Evolutionary conservation across 129 eudicot genomes (phyloP), one percentile per base, ranked within the genome.

Genomic region (Saposhnikovia divaricata): DNA sequence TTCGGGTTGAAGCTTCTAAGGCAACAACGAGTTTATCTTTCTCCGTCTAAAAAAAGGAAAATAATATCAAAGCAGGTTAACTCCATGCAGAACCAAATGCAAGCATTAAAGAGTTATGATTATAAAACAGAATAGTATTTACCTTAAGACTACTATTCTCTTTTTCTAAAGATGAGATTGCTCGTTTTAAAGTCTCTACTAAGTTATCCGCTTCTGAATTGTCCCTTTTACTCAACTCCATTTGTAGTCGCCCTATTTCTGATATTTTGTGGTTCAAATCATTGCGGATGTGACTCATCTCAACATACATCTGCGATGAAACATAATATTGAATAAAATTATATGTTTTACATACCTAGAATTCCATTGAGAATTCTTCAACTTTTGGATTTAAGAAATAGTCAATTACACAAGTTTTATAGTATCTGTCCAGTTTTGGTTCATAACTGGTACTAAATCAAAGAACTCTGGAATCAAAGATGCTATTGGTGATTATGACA

Each of bases 81-180:
- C 51, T 51, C 57, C 78, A 74, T 61, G 43, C 27, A 77, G 18
- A 47, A 34, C n/a, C 37, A 43, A 44, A 78, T 38, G 38, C 74
- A 68, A 80, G 25, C 51, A 66, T 28, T 45, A 38, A 74, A 34
- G 38, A 27, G 34, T 69, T 61, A 44, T 39, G 13, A 45, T 8
- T 37, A 19, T 15, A 79, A 74, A 59, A 12, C 0, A 25, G 28
- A 80, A 74, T 80, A 25, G 48, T 6, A 48, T 48, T 44, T 78
- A 95, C 99, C 99, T 92, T 89, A 55, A 92, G 88, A 69, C 84
- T 78, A 43, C 57, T 71, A 57, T 90, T 92, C 79, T 92, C 97
- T 80, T 90, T 83, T 82, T 95, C 91, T 80, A 95, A 78, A 39
- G 84, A 53, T 81, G 93, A 75, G 75, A 90, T 83, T 82, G 66